Evolutionary conservation across 2,329 filamentous ascomycete genomes (phyloP), one percentile per base, ranked within the genome.

Genomic region (Zasmidium cellare): DNA sequence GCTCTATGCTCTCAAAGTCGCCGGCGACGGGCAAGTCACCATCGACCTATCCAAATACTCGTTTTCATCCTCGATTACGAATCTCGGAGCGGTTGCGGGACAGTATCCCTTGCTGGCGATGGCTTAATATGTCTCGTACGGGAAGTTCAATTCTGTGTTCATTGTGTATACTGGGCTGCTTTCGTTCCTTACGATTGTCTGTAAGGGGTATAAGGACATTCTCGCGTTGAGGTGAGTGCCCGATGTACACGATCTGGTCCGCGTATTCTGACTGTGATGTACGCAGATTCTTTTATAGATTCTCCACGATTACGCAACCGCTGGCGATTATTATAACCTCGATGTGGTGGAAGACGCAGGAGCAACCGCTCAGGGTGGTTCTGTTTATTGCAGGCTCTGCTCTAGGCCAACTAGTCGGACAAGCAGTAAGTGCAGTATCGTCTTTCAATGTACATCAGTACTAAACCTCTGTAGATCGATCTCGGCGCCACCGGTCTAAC

Each of bases 381-480:
- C 12, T 38, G 6, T 51, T 25, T 24, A 51, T 51, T 18, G 49
- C 23, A 7, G 49, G 49, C 49, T 51, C 49, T 31, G 49, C 49
- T 14, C 12, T 38, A 18, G 49, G 49, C 9, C 20, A 51, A 16
- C 20, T 51, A 14, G 28, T 51, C 22, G 49, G 49, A 16, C 49
- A 51, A 31, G 49, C 7, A 35, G 28, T 31, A 31, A 31, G 28
- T 31, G 28, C 7, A 31, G 28, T 31, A 7, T 14, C 14, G 14
- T 31, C 28, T 31, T 14, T 31, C 28, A n/a, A n/a, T n/a, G n/a
- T n/a, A 14, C 28, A 31, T 14, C 7, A 31, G 7, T 7, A n/a
- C 28, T 31, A 31, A 31, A 7, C 7, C 28, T 31, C 7, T 31
- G 7, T 14, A 31, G 28, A 24, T 51, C 49, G 49, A 51, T 31